Base-by-base conservation (phyloP, 2,329 filamentous ascomycete genomes). In the Piedraia hortae region DNA sequence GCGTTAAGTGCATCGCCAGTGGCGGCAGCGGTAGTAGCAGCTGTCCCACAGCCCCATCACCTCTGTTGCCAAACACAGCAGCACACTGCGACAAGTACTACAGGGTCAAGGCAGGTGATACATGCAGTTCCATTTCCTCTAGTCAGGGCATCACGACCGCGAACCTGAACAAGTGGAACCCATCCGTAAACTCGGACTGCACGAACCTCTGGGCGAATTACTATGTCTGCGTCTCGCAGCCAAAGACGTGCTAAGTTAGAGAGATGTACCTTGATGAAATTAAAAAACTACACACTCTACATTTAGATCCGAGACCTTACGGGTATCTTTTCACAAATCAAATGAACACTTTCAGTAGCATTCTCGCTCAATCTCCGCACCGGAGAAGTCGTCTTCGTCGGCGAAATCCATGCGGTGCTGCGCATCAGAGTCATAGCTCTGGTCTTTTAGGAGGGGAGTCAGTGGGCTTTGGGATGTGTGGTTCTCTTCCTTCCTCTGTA, bases 381-480 rank as follows among this genome's bases (percentile, higher is more conserved):
- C n/a, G n/a, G n/a, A n/a, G n/a, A n/a, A n/a, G n/a, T n/a, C n/a
- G n/a, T n/a, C n/a, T n/a, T n/a, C n/a, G n/a, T n/a, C n/a, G n/a
- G n/a, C n/a, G n/a, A n/a, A n/a, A n/a, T n/a, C n/a, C n/a, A n/a
- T n/a, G n/a, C n/a, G n/a, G n/a, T n/a, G n/a, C n/a, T n/a, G n/a
- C n/a, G 61, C 61, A 33, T 65, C 61, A 29, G 53, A 52, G 32
- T 66, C 62, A 28, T 65, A 65, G 32, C 47, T 55, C 20, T 52
- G 51, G 32, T 53, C 52, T 17, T 55, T 45, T 33, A 64, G 46
- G 6, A 64, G 46, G n/a, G 59, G 59, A 5, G 56, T 62, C n/a
- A n/a, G n/a, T n/a, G n/a, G n/a, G n/a, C n/a, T n/a, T n/a, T n/a
- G n/a, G n/a, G n/a, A n/a, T n/a, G n/a, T n/a, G n/a, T 21, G 13